Percentiles rank a stretch among this genome's conserved stretches.
Conservation (phyloP, 2,329 filamentous ascomycete genomes). For the Penicillium glabrum region DNA sequence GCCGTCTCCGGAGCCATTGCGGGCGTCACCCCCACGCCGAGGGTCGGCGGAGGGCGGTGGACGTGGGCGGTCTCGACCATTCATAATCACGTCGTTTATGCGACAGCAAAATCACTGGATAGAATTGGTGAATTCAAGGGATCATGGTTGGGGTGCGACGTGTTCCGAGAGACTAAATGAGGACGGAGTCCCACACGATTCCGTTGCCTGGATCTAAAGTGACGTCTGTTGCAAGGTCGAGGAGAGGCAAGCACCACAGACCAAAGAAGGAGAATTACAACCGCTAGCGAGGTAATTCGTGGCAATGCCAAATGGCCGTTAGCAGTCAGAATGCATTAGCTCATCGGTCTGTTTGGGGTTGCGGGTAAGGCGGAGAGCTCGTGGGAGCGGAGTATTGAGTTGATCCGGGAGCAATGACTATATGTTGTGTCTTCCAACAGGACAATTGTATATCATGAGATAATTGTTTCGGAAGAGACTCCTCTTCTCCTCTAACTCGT, state of each 20-base stretch:
- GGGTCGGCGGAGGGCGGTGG: slow-evolving; percentile 31
- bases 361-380: slow-evolving; percentile 29
- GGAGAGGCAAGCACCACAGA: neutral
- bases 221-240: neutral
- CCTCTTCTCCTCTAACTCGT: neutral
- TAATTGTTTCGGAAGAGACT: neutral
- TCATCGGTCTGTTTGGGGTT: slow-evolving; percentile 30
- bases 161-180: slow-evolving; percentile 12
- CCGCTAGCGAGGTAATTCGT: neutral
- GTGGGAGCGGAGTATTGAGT: slow-evolving; percentile 23
- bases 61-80: slow-evolving; percentile 36
- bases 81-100: slow-evolving; percentile 32
- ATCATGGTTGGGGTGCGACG: slow-evolving; percentile 30
- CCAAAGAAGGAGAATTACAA: slow-evolving; percentile 1
- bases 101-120: slow-evolving; percentile 26
- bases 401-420: slow-evolving; percentile 11
- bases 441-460: neutral
- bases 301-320: slow-evolving; percentile 14
- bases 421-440: neutral
- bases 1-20: slow-evolving; percentile 34
- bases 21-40: slow-evolving; percentile 34
- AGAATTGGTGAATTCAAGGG: slow-evolving; percentile 27
- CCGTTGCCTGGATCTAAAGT: slow-evolving; percentile 3
- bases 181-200: slow-evolving; percentile 7
- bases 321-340: slow-evolving; percentile 23